Base-by-base conservation (phyloP, 1,284 basidiomycete genomes). In the Serendipita sp. region DNA sequence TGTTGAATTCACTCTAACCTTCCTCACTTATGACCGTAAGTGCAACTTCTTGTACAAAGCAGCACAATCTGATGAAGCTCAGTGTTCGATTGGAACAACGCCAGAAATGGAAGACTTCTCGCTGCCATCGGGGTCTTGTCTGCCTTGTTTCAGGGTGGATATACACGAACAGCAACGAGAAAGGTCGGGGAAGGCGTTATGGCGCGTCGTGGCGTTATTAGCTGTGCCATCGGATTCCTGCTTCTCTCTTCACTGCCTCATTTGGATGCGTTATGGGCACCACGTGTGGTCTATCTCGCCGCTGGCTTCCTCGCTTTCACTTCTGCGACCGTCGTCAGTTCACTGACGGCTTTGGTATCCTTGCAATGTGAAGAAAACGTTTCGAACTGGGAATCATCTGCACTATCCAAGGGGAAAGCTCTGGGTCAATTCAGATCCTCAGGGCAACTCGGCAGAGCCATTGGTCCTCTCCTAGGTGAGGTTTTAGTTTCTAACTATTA, bases 1-100 rank as follows among this genome's bases (percentile, higher is more conserved):
- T 60, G 84, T 93, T 60, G 92, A 95, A 70, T 94, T 93, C 73
- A 94, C 92, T 0, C 76, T 95, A 32, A 93, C 90, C 0, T 95
- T 95, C 77, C 75, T 94, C 60, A 93, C 89, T 1, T 91, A 89
- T 68, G 88, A 91, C 71, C 73, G 88, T 91, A 71, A 72, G 87
- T 79, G 17, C 32, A 35, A 65, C 42, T 64, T 58, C 44, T 17
- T 61, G 5, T 30, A 22, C 30, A 17, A 50, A 61, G 10, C 30
- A 42, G 43, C 53, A 65, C 17, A n/a, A 13, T 26, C 35, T 62
- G 34, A 42, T 50, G 50, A 26, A 29, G 26, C 12, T 35, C 58
- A 84, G 87, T 95, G 61, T 85, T 95, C 64, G 85, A 89, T 71
- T 93, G 90, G 81, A 85, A 83, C 67, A 96, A 95, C 73, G 84